Evolutionary conservation across 2,329 filamentous ascomycete genomes (phyloP), one percentile per base, ranked within the genome.

Genomic region (Claviceps sp.): DNA sequence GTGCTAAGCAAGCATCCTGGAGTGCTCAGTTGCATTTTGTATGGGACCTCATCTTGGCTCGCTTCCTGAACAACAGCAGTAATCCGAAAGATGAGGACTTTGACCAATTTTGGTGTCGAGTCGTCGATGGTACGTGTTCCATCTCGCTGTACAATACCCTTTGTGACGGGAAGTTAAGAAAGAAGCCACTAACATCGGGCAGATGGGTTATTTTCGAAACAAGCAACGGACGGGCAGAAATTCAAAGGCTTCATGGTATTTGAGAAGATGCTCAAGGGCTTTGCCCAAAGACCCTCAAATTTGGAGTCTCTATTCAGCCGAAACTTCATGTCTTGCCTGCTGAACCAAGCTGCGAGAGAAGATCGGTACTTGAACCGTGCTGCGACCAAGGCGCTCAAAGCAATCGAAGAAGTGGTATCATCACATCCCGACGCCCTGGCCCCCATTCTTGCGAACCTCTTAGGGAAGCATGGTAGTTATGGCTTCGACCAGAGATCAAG

Each of bases 231-330:
- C 44, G 88, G 90, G 59, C 85, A 94, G 52, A 97, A 96, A 67
- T 89, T 88, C 61, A 89, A 89, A 67, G 93, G 93, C 0, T 91
- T 97, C 68, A 81, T 90, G 61, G 78, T 97, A 2, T 88, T 96
- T 61, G 82, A 85, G 60, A 87, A 85, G 61, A 80, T 89, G 59
- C 70, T 96, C 4, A 70, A 76, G 45, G 70, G 71, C 3, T 67
- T 77, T 8, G 70, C 73, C 37, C 73, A 60, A 63, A 78, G 65
- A 22, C 62, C 62, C 17, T 50, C 58, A 52, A 77, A 75, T 59
- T 78, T 71, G 50, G 74, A 66, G 56, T 74, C 68, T 8, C 72
- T 95, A 0, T 95, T 97, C 64, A 89, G 87, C 60, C 81, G 83
- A 56, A 95, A 95, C 60, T 72, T 96, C 22, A 82, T 94, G 69